Conservation (phyloP, 2,329 filamentous ascomycete genomes). For the Harringtonia aguacate region DNA sequence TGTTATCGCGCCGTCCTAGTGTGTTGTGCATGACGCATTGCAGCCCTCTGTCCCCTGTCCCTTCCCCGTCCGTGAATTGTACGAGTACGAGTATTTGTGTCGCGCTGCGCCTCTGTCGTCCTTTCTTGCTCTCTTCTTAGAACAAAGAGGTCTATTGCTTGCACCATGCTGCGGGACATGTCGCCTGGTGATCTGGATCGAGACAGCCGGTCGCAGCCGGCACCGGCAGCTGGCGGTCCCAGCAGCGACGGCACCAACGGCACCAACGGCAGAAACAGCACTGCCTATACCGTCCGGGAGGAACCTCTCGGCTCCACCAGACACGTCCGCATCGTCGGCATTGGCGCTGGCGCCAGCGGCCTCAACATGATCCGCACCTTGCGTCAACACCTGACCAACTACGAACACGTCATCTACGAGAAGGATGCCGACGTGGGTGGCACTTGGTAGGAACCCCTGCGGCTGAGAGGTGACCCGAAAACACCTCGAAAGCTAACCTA, state of each 20-base stretch:
- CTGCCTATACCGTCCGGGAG: conserved; percentile 9
- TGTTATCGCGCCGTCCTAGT: too few relatives aligned
- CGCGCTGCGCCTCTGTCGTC: too few relatives aligned
- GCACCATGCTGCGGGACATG: not conserved
- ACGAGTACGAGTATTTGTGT: too few relatives aligned
- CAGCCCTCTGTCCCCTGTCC: too few relatives aligned
- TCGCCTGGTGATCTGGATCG: not conserved
- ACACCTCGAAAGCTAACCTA: too few relatives aligned
- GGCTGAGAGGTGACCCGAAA: conserved; percentile 20
- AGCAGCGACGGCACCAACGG: too few relatives aligned
- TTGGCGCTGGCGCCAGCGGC: conserved; percentile 33
- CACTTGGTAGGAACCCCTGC: conserved; percentile 49
- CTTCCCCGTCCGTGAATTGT: too few relatives aligned
- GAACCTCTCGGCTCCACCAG: conserved; percentile 16
- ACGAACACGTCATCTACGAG: conserved; percentile 40
- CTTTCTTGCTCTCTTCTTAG: too few relatives aligned
- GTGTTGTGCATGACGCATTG: too few relatives aligned
- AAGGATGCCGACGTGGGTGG: conserved; percentile 45
- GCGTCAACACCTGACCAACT: conserved; percentile 27
- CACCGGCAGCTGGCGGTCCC: not conserved
- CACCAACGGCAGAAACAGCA: not conserved
- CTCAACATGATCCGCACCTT: conserved; percentile 34
- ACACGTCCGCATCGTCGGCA: conserved; percentile 30
- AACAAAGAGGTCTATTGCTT: not conserved
- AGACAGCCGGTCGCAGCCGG: not conserved